Evolutionary conservation across 2,329 filamentous ascomycete species (phyloP).

Genomic region (Alternaria atra): DNA sequence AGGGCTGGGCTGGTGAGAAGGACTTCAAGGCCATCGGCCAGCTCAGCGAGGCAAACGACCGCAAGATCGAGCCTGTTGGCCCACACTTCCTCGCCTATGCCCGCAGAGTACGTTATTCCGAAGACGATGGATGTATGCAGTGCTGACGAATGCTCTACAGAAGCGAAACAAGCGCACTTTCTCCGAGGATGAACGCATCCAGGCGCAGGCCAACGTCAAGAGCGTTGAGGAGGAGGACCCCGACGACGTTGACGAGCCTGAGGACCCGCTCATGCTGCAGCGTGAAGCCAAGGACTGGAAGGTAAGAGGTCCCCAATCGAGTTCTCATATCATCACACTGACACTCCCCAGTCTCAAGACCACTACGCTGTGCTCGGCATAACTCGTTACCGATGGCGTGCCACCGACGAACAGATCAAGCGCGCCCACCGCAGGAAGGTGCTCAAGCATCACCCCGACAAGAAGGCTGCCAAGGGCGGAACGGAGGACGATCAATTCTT

Average conservation of each 20-base stretch:
- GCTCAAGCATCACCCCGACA: slow-evolving; percentile 97
- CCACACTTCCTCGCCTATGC: slow-evolving; percentile 98
- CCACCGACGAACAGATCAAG: slow-evolving; percentile 98
- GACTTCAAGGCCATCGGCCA: slow-evolving; percentile 87
- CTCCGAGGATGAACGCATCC: slow-evolving; percentile 96
- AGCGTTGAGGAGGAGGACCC: slow-evolving; percentile 92
- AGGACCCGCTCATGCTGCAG: slow-evolving; percentile 90
- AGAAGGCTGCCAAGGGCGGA: slow-evolving; percentile 90
- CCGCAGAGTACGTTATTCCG: slow-evolving; percentile 71
- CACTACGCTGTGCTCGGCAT: slow-evolving; percentile 97
- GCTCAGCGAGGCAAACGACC: slow-evolving; percentile 79
- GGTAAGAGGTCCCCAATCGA: slow-evolving; percentile 61
- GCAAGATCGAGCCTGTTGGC: slow-evolving; percentile 93
- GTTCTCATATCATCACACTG: not conserved
- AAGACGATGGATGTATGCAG: not conserved
- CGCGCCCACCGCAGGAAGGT: slow-evolving; percentile 99
- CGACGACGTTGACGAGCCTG: slow-evolving; percentile 90
- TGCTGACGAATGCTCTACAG: slow-evolving; percentile 47
- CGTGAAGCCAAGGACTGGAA: slow-evolving; percentile 99
- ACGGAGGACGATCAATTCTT: slow-evolving; percentile 98
- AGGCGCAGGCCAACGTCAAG: slow-evolving; percentile 93
- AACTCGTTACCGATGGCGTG: slow-evolving; percentile 89
- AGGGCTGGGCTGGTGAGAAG: slow-evolving; percentile 86
- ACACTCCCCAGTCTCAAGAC: slow-evolving; percentile 74
- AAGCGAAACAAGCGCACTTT: slow-evolving; percentile 95